Evolutionary conservation across 495 filamentous ascomycete species (phyloP), one percentile per base, ranked within the genome.

Genomic region (Neurospora cerealis): DNA sequence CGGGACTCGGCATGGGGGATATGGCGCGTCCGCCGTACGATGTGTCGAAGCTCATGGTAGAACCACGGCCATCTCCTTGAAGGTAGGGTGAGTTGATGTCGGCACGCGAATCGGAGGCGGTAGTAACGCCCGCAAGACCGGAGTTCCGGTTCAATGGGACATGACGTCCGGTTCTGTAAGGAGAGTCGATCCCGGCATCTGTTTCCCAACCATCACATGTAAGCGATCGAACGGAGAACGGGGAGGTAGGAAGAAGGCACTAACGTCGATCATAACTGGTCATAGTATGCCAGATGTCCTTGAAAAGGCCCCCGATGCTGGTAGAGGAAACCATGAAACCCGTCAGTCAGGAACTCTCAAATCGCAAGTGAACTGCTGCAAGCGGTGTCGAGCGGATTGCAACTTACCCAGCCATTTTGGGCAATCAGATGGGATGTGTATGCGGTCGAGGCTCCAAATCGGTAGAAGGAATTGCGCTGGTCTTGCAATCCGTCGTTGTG

Each of bases 221-320:
- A 83, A 54, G 74, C 78, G 60, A 83, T 72, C 69, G 70, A 69
- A 40, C 69, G 37, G 40, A 17, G 32, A 70, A 37, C 32, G 19
- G 34, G 17, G n/a, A 36, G 78, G 79, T 60, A 78, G 17, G 78
- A 76, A 54, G 77, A 78, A 73, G 78, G 76, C 32, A 83, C 87
- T 80, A 74, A 89, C 87, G 87, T 83, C 87, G 82, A 80, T 89
- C 87, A 81, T 88, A 80, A 75, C 86, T 88, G 79, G 94, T 97
- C 93, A 98, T 96, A 71, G 93, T 92, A 87, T 98, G 95, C 95
- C 95, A 98, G 83, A 97, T 93, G 15, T 66, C 54, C 54, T 66
- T 66, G 28, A 66, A 66, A 34, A 62, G 7, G 21, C 34, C 34
- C 3, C 34, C 34, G 34, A 34, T 34, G 37, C 54, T 66, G 54